Evolutionary conservation across 106 monocot genomes (phyloP).

Genomic region (Dendrobium officinale): DNA sequence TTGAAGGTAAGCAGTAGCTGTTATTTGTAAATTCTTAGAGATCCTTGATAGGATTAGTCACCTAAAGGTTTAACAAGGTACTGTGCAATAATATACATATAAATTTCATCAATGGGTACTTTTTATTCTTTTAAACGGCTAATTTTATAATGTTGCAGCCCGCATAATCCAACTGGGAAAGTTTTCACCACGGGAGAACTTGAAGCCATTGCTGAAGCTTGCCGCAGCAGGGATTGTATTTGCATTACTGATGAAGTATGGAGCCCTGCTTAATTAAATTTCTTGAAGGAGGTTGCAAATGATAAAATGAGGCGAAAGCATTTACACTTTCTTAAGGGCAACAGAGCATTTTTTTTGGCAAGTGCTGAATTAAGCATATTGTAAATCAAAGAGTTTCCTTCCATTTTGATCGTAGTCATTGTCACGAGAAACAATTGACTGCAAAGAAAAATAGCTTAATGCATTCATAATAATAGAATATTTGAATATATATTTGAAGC

Average conservation of each 20-base stretch:
- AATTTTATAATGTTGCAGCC: conserved; percentile 37
- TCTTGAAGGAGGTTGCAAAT: not conserved
- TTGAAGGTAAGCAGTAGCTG: too few relatives aligned
- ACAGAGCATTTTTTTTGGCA: not conserved
- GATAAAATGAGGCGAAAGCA: not conserved
- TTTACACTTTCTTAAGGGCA: not conserved
- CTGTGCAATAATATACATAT: not conserved
- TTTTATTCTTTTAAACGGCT: not conserved
- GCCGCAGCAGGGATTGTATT: conserved; percentile 60
- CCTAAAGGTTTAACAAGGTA: not conserved
- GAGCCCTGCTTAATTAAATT: not conserved
- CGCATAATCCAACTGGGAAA: conserved; percentile 97
- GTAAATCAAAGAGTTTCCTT: not conserved
- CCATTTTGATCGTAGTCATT: not conserved
- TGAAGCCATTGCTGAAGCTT: conserved; percentile 69
- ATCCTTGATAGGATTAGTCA: too few relatives aligned
- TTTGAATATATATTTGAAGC: too few relatives aligned
- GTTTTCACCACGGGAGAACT: conserved; percentile 77
- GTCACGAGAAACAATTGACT: too few relatives aligned
- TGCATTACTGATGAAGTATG: conserved; percentile 91
- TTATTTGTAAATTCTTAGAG: too few relatives aligned
- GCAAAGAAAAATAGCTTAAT: too few relatives aligned
- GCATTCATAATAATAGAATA: too few relatives aligned
- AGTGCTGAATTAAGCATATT: not conserved
- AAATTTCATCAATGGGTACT: not conserved